A percentile compares a stretch with the other conserved stretches of the same genome.
phyloP scores from a whole-genome alignment of 176 grass and related monocot genomes.

The Hordeum vulgare region DNA sequence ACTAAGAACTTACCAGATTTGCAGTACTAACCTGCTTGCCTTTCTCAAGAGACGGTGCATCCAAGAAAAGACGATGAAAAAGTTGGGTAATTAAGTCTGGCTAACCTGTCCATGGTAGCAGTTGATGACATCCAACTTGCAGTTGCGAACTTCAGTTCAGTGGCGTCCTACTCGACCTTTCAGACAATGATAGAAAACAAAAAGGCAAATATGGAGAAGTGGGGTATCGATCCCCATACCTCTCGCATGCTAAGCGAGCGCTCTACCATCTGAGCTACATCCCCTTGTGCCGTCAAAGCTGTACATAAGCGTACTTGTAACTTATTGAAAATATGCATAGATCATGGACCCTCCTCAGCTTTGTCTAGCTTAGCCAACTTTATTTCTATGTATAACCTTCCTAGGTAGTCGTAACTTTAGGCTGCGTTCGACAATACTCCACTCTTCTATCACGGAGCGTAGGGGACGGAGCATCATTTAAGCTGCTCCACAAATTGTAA shows the following conservation, averaged over 20 bases:
- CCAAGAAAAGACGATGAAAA: neutral
- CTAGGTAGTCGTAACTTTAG: too few species aligned
- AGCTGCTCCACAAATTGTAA: too few species aligned
- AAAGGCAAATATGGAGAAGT: conserved; percentile 51
- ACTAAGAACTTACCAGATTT: neutral
- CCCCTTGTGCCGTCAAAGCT: neutral
- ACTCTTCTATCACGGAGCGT: too few species aligned
- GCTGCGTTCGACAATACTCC: too few species aligned
- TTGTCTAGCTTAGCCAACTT: neutral
- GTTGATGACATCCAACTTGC: neutral
- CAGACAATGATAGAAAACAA: too few species aligned
- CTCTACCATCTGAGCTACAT: conserved; percentile 99
- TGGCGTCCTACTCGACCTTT: too few species aligned
- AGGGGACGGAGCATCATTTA: too few species aligned
- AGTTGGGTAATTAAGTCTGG: neutral
- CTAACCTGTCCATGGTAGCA: neutral
- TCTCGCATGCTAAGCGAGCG: conserved; percentile 96
- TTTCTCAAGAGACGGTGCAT: neutral
- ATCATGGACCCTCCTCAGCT: neutral
- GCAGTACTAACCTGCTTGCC: too few species aligned
- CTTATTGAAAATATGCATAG: too few species aligned
- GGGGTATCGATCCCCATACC: conserved; percentile 84
- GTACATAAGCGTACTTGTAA: fast-evolving
- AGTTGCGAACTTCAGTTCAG: neutral
- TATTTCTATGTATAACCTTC: too few species aligned